A percentile compares a stretch with the other conserved stretches of the same genome.
phyloP scores from a whole-genome alignment of 75 land plant genomes.

The Selaginella tamariscina region DNA sequence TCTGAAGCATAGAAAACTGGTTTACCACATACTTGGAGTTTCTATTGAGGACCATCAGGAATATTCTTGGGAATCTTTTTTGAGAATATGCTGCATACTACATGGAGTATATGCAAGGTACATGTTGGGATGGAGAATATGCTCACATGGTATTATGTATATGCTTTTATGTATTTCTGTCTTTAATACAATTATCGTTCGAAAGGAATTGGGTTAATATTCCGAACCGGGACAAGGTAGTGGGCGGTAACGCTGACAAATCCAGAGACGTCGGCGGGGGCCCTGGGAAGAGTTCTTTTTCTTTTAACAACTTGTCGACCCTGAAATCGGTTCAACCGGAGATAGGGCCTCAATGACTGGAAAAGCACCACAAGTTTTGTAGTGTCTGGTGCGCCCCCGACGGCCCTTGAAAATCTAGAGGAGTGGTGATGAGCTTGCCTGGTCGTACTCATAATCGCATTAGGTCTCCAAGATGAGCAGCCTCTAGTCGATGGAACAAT shows the following conservation, averaged over 20 bases:
- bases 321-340: slow-evolving; percentile 21
- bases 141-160: too few relatives aligned
- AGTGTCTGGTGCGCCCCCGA: slow-evolving; percentile 17
- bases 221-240: slow-evolving; percentile 19
- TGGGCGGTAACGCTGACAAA: slow-evolving; percentile 7
- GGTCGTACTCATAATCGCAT: slow-evolving; percentile 28
- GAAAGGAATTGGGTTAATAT: slow-evolving; percentile 30
- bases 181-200: too few relatives aligned
- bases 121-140: too few relatives aligned
- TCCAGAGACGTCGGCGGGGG: slow-evolving; percentile 23
- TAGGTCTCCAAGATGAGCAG: slow-evolving; percentile 30
- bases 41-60: too few relatives aligned
- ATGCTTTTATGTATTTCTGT: too few relatives aligned
- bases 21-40: too few relatives aligned
- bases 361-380: slow-evolving; percentile 27
- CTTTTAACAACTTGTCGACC: slow-evolving; percentile 29
- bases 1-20: too few relatives aligned
- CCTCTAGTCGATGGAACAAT: slow-evolving; percentile 43
- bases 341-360: slow-evolving; percentile 12
- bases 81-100: too few relatives aligned
- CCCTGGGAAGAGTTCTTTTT: slow-evolving; percentile 35
- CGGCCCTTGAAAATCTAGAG: slow-evolving; percentile 22
- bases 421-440: slow-evolving; percentile 9
- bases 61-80: too few relatives aligned
- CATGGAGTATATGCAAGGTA: too few relatives aligned